phyloP scores from a whole-genome alignment of 2,329 filamentous ascomycete species.

The Xylariaceae sp. region DNA sequence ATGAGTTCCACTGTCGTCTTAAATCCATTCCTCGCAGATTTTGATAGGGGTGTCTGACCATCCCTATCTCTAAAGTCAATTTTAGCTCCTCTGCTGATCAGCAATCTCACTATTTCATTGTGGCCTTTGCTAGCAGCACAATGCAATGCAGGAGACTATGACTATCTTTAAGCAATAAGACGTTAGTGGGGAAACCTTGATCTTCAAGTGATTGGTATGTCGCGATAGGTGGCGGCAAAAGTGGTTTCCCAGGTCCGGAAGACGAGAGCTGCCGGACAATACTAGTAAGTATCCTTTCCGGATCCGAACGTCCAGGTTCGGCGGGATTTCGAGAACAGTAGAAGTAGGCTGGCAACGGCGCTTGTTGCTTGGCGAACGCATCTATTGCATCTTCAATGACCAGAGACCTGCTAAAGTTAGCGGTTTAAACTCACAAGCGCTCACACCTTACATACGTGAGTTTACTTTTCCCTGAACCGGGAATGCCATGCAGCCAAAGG shows the following conservation, averaged over 20 bases:
- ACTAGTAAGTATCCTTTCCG: conserved; percentile 5
- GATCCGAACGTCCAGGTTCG: conserved; percentile 6
- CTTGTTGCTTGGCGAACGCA: not conserved
- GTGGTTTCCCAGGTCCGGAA: not conserved
- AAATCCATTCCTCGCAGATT: no score
- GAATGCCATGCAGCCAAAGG: conserved; percentile 3
- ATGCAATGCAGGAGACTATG: conserved; percentile 2
- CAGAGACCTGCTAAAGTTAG: not conserved
- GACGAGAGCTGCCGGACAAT: conserved; percentile 7
- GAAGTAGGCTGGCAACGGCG: not conserved
- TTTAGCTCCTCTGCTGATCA: no score
- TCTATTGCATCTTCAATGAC: not conserved
- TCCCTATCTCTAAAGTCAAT: no score
- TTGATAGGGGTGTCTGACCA: no score
- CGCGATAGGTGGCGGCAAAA: not conserved
- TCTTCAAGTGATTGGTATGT: conserved; percentile 1
- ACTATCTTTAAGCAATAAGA: conserved; percentile 1
- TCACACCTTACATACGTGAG: conserved; percentile 4
- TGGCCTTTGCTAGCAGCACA: no score
- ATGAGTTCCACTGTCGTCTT: no score
- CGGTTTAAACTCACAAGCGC: not conserved
- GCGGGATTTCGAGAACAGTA: conserved; percentile 2
- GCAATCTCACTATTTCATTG: no score
- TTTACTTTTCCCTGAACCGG: conserved; percentile 6
- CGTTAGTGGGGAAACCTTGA: not conserved